Evolutionary conservation across 495 filamentous ascomycete genomes (phyloP), one percentile per base, ranked within the genome.

Genomic region (Aspergillus nanangensis): DNA sequence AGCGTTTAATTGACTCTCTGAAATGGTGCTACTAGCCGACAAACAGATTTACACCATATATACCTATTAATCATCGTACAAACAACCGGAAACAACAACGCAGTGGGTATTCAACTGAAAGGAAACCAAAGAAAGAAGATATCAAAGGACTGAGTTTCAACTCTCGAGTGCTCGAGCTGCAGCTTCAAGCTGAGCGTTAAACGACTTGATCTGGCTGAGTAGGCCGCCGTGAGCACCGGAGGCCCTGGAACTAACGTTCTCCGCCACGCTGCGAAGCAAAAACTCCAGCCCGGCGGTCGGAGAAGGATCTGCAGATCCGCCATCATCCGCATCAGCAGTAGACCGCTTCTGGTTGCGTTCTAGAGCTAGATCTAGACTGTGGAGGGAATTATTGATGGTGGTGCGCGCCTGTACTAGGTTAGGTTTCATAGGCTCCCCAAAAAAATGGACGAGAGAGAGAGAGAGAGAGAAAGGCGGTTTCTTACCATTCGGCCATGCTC

Each of bases 371-470:
- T 72, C 69, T 17, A 75, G 54, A 35, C 61, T 68, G 51, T 75
- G 69, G 3, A 75, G 58, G 39, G 66, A 65, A 38, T 72, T 69
- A 57, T 71, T 71, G 59, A 74, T 70, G 34, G 64, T 65, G 29
- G 64, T 60, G 29, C 69, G 66, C 7, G 63, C 48, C 70, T 70
- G 40, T 11, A n/a, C 18, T 34, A 34, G 32, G n/a, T 17, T 15
- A 8, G 1, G 31, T 20, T 39, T 39, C 17, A 11, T 1, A 11
- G 3, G 14, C 8, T 15, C 17, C 33, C 17, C 20, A 11, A 35
- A 5, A 17, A 17, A 34, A 15, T 3, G 31, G 9, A 4, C 9
- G 31, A n/a, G 17, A n/a, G 31, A 11, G 9, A 8, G 35, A 19
- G 37, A 40, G 34, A 5, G n/a, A 48, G 39, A 40, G 27, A 2